Conservation (phyloP, 2,329 filamentous ascomycete species). For the Samsoniella hepiali region DNA sequence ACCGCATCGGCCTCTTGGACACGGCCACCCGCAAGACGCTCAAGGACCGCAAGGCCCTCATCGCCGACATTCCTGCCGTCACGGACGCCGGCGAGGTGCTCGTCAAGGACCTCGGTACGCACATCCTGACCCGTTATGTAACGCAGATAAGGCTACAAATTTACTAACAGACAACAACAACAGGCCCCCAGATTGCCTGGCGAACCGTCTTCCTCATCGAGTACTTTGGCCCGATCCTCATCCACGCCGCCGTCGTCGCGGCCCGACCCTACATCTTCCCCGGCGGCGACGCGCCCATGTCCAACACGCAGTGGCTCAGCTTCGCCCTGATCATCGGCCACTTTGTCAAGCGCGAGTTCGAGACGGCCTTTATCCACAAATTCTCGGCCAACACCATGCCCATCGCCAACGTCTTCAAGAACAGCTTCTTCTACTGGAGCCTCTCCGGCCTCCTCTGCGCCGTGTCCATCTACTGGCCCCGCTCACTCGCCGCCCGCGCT, state of each 20-base stretch:
- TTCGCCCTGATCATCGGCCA: constrained; percentile 74
- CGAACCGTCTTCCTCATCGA: constrained; percentile 92
- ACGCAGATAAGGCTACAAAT: too few relatives aligned
- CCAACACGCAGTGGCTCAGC: constrained; percentile 67
- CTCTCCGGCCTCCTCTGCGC: constrained; percentile 77
- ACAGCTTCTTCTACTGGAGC: constrained; percentile 92
- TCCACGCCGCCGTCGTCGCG: constrained; percentile 73
- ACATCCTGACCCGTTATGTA: too few relatives aligned
- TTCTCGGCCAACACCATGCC: constrained; percentile 97
- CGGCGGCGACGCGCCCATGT: constrained; percentile 48
- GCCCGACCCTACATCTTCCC: constrained; percentile 64
- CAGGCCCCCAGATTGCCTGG: constrained; percentile 88
- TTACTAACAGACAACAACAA: constrained; percentile 5
- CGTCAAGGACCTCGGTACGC: constrained; percentile 86
- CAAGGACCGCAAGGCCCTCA: constrained; percentile 56
- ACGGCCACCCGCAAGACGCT: constrained; percentile 59
- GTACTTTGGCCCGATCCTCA: constrained; percentile 85
- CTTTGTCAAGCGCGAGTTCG: constrained; percentile 92
- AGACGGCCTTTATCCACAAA: constrained; percentile 91
- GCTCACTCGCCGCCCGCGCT: constrained; percentile 60
- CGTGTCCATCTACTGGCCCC: constrained; percentile 79
- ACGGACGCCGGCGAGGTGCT: constrained; percentile 58
- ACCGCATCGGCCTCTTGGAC: constrained; percentile 61
- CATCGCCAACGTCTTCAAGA: constrained; percentile 84
- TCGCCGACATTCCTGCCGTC: constrained; percentile 49